Base-by-base conservation (phyloP, 1,139 yeast genomes). In the Yamadazyma jaroonii region DNA sequence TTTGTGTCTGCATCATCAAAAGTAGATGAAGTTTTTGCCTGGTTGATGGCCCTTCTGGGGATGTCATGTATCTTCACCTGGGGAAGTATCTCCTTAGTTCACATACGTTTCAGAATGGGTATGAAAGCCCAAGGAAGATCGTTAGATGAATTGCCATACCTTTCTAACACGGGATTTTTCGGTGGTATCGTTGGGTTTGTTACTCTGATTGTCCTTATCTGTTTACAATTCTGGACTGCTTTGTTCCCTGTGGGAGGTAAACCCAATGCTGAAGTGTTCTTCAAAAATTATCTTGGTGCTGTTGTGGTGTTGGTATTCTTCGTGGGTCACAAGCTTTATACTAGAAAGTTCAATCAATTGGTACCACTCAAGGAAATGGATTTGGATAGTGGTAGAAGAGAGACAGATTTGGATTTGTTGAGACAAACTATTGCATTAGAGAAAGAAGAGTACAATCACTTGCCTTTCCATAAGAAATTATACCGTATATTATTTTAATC, bases 251-350 rank as follows among this genome's bases (percentile, higher is more conserved):
- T 67, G 28, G 63, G 64, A 7, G 24, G 41, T 11, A 39, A 46
- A 26, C 74, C 74, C 20, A 37, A 54, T 29, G 65, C 66, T 0
- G 35, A 26, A 59, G 59, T 31, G 66, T 82, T 82, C 67, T 82
- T 82, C 59, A 62, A 72, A 56, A 71, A 77, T 29, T 82, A 77
- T 59, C 66, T 82, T 50, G 79, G 86, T 25, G 74, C 75, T 35
- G 82, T 81, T 15, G 79, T 82, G 38, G 64, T 81, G 41, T 49
- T 81, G 38, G 74, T 62, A 2, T 79, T 78, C 52, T 81, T 78
- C 61, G 36, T 75, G 17, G 72, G 72, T 37, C 84, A 69, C 49
- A 67, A 67, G 47, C 20, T 67, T n/a, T 65, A 57, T 44, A 37
- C 61, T 12, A 51, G 66, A 39, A 61, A 57, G 37, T 47, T 56